phyloP scores from a whole-genome alignment of 2,329 filamentous ascomycete species.

The Lecanoromycetidae sp. region DNA sequence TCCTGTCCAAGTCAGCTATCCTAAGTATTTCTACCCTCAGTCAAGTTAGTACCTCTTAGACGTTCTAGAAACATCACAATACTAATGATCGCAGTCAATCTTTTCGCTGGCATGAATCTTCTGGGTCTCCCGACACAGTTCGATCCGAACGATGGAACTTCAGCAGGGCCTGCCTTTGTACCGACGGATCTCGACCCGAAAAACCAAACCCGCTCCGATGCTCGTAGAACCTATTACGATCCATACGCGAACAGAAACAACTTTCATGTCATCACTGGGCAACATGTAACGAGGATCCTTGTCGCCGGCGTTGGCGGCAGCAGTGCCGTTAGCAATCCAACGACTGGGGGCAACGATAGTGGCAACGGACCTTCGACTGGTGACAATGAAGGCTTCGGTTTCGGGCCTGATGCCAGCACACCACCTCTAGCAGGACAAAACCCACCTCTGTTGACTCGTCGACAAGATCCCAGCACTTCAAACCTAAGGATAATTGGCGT shows the following conservation, averaged over 20 bases:
- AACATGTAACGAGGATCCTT: slow-evolving; percentile 27
- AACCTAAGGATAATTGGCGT: slow-evolving; percentile 15
- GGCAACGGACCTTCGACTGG: slow-evolving; percentile 15
- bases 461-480: slow-evolving; percentile 11
- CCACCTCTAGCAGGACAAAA: slow-evolving; percentile 11
- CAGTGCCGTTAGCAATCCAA: slow-evolving; percentile 20
- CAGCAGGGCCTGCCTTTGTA: slow-evolving; percentile 29
- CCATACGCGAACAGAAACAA: slow-evolving; percentile 25
- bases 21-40: slow-evolving; percentile 29
- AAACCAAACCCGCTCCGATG: slow-evolving; percentile 30
- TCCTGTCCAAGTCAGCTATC: slow-evolving; percentile 40
- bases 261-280: slow-evolving; percentile 27
- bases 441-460: slow-evolving; percentile 7
- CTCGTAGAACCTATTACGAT: slow-evolving; percentile 31
- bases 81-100: slow-evolving; percentile 19
- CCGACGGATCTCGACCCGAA: slow-evolving; percentile 27
- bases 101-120: slow-evolving; percentile 28
- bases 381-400: slow-evolving; percentile 17
- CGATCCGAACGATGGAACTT: slow-evolving; percentile 29
- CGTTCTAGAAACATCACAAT: neutral
- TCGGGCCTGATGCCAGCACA: slow-evolving; percentile 16
- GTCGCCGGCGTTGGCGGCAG: slow-evolving; percentile 19
- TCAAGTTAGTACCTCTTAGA: slow-evolving; percentile 20
- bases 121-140: slow-evolving; percentile 27
- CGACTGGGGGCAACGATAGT: slow-evolving; percentile 18